Evolutionary conservation across 495 filamentous ascomycete species (phyloP).

Genomic region (Cercophora newfieldiana): DNA sequence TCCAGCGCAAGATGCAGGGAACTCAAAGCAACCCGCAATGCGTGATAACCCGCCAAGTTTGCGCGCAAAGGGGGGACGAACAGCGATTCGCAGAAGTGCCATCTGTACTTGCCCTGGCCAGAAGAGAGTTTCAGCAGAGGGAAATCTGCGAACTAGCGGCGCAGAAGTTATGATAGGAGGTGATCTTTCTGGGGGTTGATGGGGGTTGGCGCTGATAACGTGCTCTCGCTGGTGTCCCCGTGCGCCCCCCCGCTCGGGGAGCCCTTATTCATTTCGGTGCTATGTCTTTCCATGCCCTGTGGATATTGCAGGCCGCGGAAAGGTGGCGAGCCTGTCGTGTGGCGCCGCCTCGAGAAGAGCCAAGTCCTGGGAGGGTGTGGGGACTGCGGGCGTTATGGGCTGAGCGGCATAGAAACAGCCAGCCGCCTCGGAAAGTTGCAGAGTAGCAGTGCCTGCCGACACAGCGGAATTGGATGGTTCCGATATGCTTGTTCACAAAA

Average conservation of each 20-base stretch:
- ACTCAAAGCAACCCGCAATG: background rate
- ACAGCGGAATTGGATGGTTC: background rate
- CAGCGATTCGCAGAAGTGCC: background rate
- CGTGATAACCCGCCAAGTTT: background rate
- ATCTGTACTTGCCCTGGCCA: background rate
- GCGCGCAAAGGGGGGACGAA: background rate
- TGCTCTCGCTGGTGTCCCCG: background rate
- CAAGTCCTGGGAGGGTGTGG: slow-evolving; percentile 1
- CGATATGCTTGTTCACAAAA: background rate
- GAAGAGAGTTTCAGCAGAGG: background rate
- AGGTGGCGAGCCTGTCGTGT: background rate
- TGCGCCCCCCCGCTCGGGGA: background rate
- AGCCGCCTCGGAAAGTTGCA: slow-evolving; percentile 2
- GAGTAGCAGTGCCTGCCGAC: background rate
- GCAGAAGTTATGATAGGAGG: background rate
- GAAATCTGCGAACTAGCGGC: background rate
- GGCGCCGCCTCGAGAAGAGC: background rate
- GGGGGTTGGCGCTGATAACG: background rate
- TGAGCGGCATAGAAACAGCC: background rate
- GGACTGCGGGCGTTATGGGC: background rate
- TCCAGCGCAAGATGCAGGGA: background rate
- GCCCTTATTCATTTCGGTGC: slow-evolving; percentile 25
- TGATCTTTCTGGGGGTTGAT: background rate
- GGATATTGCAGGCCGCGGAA: slow-evolving; percentile 14
- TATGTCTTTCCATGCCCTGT: slow-evolving; percentile 19